Base-by-base conservation (phyloP, 495 filamentous ascomycete species). In the Podospora didyma region DNA sequence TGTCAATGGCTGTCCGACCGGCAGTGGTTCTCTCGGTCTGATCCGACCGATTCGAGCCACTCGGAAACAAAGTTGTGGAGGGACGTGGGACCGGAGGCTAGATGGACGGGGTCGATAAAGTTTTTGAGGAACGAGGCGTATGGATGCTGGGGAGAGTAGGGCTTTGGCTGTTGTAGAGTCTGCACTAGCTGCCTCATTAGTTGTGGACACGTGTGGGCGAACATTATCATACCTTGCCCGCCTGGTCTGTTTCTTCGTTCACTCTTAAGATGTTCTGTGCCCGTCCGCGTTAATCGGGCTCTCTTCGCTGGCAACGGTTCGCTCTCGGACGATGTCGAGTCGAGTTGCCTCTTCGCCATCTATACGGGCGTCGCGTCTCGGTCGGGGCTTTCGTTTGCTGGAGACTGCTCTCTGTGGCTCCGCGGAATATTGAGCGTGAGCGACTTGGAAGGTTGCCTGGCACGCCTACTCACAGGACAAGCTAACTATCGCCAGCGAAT, bases 121-220 rank as follows among this genome's bases (percentile, higher is more conserved):
- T 61, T 61, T 54, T 63, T 52, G 52, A 69, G 66, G 54, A 64
- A 69, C 37, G 57, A 61, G 57, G 66, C 63, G 61, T 66, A 56
- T 64, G 53, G 55, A 52, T 44, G 61, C 52, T 59, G 62, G 34
- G 49, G 45, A 64, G 57, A 49, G 50, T 52, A 56, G 46, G 66
- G 66, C 58, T 66, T 47, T 63, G 65, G 62, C 60, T 66, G 61
- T 20, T 61, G 39, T 64, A 61, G 46, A 62, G 50, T 59, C 57
- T 62, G 60, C 47, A 61, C 54, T 45, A 57, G 54, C 26, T 51
- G 34, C 53, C 54, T 24, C 31, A 46, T 56, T 57, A 52, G 54
- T 46, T 37, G 34, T 37, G 34, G 34, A 37, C 34, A 16, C 16
- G 2, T 7, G 34, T 37, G 34, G 34, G 34, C 1, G 34, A 37